These are phyloP conservation scores for Alternaria alternata DNA, from an alignment of 2,329 filamentous ascomycete species.

Conservation along the genomic window DNA sequence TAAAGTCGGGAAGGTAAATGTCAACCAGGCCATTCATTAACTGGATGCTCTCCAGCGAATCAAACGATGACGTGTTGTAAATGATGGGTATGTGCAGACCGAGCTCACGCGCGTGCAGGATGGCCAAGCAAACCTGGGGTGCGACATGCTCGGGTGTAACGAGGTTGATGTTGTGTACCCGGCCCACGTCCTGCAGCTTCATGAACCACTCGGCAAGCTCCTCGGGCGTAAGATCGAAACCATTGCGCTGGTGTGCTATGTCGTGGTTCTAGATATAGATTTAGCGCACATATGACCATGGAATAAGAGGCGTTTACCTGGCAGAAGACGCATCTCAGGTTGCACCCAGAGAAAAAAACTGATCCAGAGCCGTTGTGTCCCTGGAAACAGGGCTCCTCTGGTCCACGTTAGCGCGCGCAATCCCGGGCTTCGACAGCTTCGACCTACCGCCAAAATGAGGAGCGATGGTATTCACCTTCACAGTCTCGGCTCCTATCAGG, in stretches of 20 bases:
- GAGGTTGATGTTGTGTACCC: constrained; percentile 89
- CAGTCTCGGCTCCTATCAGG: constrained; percentile 74
- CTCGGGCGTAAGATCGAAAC: constrained; percentile 79
- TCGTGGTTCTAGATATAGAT: constrained; percentile 68
- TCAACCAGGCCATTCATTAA: constrained; percentile 82
- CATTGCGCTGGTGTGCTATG: constrained; percentile 82
- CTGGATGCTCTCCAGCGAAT: constrained; percentile 74
- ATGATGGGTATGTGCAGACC: constrained; percentile 77
- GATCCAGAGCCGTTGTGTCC: constrained; percentile 81
- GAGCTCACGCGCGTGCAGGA: constrained; percentile 74
- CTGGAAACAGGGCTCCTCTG: constrained; percentile 78
- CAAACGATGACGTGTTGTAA: constrained; percentile 86
- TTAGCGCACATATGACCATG: background rate
- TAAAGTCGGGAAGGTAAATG: constrained; percentile 90
- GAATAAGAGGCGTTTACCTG: constrained; percentile 14
- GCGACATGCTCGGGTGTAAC: constrained; percentile 88
- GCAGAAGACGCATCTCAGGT: constrained; percentile 70
- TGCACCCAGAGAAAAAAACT: constrained; percentile 83
- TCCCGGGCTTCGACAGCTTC: fast-evolving
- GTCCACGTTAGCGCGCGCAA: constrained; percentile 45
- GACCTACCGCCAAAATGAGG: constrained; percentile 76
- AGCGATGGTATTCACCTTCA: constrained; percentile 83
- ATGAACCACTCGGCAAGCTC: constrained; percentile 83
- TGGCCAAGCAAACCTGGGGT: constrained; percentile 79
- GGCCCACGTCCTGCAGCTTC: constrained; percentile 80